These are phyloP conservation scores for Talaromyces thailandensis DNA, from an alignment of 495 filamentous ascomycete genomes.

Conservation along the genomic window DNA sequence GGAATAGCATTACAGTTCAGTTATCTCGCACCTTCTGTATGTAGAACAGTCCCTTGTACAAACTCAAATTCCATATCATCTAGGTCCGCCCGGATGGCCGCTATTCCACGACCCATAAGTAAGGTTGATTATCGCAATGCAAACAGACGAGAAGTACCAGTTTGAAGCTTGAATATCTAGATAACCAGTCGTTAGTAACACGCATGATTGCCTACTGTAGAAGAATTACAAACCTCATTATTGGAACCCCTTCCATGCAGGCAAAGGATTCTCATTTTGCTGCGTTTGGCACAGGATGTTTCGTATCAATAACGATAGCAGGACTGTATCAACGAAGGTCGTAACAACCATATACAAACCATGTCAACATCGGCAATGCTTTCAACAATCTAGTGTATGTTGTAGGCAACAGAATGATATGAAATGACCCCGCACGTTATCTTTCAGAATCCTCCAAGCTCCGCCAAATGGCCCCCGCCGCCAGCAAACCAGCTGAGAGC, in stretches of 20 bases:
- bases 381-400: background rate
- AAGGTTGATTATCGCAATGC: background rate
- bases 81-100: conserved; percentile 8
- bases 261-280: conserved; percentile 12
- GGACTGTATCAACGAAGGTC: background rate
- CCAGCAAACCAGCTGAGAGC: background rate
- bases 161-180: conserved; percentile 9
- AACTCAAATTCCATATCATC: conserved; percentile 14
- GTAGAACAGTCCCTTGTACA: conserved; percentile 9
- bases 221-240: conserved; percentile 8
- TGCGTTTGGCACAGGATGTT: background rate
- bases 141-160: background rate
- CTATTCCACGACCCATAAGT: background rate
- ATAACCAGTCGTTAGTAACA: background rate
- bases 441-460: background rate
- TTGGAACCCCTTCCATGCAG: conserved; percentile 12
- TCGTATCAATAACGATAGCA: background rate
- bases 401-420: background rate
- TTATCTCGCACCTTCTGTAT: conserved; percentile 9
- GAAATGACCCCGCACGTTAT: background rate
- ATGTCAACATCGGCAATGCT: background rate
- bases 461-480: background rate
- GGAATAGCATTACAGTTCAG: background rate
- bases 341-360: background rate
- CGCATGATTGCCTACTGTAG: background rate